Evolutionary conservation across 2,329 filamentous ascomycete species (phyloP).

Genomic region (Paramyrothecium roridum): DNA sequence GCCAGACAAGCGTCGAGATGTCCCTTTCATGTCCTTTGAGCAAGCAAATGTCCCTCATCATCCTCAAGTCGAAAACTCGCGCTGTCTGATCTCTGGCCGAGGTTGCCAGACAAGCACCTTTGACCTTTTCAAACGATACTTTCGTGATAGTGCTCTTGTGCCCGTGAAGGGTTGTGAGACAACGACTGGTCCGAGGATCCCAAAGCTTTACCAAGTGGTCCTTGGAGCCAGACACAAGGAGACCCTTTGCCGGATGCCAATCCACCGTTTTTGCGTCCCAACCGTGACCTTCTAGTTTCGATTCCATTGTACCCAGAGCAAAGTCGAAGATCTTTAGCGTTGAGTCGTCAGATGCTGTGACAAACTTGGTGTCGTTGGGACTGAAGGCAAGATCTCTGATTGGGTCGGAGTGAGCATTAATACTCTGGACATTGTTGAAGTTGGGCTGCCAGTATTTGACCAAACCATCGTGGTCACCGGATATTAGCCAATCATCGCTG

Average conservation of each 20-base stretch:
- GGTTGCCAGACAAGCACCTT: slow-evolving; percentile 82
- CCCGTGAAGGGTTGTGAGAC: slow-evolving; percentile 88
- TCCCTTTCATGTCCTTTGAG: slow-evolving; percentile 95
- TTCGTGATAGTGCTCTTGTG: slow-evolving; percentile 98
- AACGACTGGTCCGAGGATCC: slow-evolving; percentile 90
- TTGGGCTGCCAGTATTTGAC: slow-evolving; percentile 99
- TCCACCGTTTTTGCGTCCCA: slow-evolving; percentile 98
- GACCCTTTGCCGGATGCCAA: slow-evolving; percentile 93
- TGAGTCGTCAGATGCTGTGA: slow-evolving; percentile 92
- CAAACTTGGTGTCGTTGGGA: slow-evolving; percentile 92
- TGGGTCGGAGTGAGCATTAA: slow-evolving; percentile 85
- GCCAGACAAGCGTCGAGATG: slow-evolving; percentile 88
- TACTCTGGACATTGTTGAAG: slow-evolving; percentile 97
- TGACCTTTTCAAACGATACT: slow-evolving; percentile 82
- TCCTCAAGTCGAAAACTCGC: slow-evolving; percentile 88
- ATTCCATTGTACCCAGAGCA: slow-evolving; percentile 78
- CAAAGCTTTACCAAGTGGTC: slow-evolving; percentile 97
- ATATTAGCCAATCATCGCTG: slow-evolving; percentile 95
- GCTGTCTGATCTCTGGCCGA: slow-evolving; percentile 91
- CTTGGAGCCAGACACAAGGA: slow-evolving; percentile 94
- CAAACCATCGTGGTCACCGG: slow-evolving; percentile 89
- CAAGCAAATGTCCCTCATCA: slow-evolving; percentile 97
- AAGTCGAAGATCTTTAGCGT: slow-evolving; percentile 97
- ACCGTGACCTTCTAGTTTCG: slow-evolving; percentile 84
- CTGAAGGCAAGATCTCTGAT: slow-evolving; percentile 91